Evolutionary conservation across 768 basidiomycete genomes (phyloP).

Genomic region (Mycena maculata): DNA sequence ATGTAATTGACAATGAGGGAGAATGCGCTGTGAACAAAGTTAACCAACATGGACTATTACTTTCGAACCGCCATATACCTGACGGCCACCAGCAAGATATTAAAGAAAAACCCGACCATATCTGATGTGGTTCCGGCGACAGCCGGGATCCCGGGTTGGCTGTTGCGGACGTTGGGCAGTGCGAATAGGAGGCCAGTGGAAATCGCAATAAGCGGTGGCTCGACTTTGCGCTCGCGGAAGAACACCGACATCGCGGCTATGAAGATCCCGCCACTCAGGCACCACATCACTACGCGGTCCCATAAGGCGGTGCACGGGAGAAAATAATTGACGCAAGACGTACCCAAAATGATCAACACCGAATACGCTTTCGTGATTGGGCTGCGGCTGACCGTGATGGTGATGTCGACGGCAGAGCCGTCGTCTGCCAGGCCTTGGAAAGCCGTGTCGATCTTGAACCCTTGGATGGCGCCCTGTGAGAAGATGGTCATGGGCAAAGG

Average conservation of each 20-base stretch:
- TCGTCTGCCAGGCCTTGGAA: not conserved
- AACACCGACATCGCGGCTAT: slow-evolving; percentile 20
- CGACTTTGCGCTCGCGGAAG: slow-evolving; percentile 16
- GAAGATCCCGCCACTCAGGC: slow-evolving; percentile 16
- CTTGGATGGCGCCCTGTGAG: not conserved
- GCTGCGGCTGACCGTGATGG: not conserved
- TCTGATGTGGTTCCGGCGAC: slow-evolving; percentile 20
- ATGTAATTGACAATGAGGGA: not conserved
- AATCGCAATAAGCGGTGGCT: slow-evolving; percentile 24
- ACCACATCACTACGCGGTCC: slow-evolving; percentile 20
- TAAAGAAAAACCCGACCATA: slow-evolving; percentile 20
- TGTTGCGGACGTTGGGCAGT: slow-evolving; percentile 27
- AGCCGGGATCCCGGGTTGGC: slow-evolving; percentile 24
- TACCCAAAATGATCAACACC: slow-evolving; percentile 10
- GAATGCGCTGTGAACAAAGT: not conserved
- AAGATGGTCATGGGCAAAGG: slow-evolving; percentile 12
- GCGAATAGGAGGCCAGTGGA: slow-evolving; percentile 27
- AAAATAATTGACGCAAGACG: not conserved
- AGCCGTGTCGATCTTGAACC: not conserved
- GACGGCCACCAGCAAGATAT: slow-evolving; percentile 15
- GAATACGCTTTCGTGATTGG: slow-evolving; percentile 17
- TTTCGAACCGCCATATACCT: not conserved
- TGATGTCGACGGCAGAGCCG: slow-evolving; percentile 6
- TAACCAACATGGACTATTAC: too few species aligned
- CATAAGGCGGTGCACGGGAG: too few species aligned